phyloP scores from a whole-genome alignment of 805 yeast genomes.

The Wickerhamomyces strasburgensis region DNA sequence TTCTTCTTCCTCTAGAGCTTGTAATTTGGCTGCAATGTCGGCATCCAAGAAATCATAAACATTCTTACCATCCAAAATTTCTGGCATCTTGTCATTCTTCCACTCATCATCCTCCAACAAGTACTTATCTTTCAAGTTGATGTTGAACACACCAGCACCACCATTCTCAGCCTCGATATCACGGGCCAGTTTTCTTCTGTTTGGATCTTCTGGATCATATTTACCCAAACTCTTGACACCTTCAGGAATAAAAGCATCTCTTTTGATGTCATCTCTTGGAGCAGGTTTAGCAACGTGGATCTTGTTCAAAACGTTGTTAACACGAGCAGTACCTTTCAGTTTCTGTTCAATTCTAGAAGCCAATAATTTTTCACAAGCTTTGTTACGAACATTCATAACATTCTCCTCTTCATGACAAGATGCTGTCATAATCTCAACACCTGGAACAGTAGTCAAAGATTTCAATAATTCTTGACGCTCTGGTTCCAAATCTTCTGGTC shows the following conservation, averaged over 20 bases:
- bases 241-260: constrained; percentile 82
- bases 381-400: constrained; percentile 92
- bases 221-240: constrained; percentile 54
- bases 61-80: constrained; percentile 90
- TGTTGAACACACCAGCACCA: constrained; percentile 97
- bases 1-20: constrained; percentile 96
- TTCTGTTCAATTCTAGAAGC: constrained; percentile 96
- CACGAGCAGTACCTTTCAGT: constrained; percentile 87
- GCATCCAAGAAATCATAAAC: constrained; percentile 97
- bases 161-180: constrained; percentile 94
- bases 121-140: constrained; percentile 89
- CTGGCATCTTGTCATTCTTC: constrained; percentile 98
- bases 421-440: constrained; percentile 88
- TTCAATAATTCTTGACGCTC: constrained; percentile 69
- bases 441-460: constrained; percentile 58
- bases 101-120: constrained; percentile 92
- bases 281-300: constrained; percentile 92
- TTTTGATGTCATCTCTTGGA: constrained; percentile 77
- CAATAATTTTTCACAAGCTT: constrained; percentile 94
- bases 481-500: constrained; percentile 74
- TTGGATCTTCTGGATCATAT: constrained; percentile 76
- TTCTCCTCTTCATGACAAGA: constrained; percentile 94
- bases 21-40: constrained; percentile 87
- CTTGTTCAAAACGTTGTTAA: constrained; percentile 84
- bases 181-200: constrained; percentile 74